Conservation (phyloP, 371 early-diverging fungal species). For the Neoconidiobolus thromboides region DNA sequence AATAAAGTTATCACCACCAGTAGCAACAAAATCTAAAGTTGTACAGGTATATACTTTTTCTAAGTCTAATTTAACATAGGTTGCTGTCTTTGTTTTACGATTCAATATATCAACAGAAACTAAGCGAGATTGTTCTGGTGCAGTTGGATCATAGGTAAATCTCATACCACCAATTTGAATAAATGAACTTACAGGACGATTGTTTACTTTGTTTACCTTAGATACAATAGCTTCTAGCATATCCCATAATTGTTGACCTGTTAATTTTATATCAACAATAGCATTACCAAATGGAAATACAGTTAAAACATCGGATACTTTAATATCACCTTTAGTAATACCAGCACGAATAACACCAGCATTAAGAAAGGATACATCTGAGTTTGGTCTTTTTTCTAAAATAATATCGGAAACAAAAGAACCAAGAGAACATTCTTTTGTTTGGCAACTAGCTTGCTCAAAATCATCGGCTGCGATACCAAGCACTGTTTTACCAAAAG, state of each 20-base stretch:
- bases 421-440: constrained; percentile 28
- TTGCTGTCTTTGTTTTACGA: not conserved
- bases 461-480: constrained; percentile 18
- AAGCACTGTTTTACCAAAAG: constrained; percentile 18
- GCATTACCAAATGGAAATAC: constrained; percentile 34
- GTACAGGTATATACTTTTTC: constrained; percentile 19
- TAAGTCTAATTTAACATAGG: constrained; percentile 12
- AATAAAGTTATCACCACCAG: constrained; percentile 37
- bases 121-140: constrained; percentile 5
- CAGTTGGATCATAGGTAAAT: constrained; percentile 6
- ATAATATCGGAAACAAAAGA: constrained; percentile 33
- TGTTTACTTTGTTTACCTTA: constrained; percentile 7
- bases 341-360: constrained; percentile 35
- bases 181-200: constrained; percentile 16
- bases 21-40: constrained; percentile 31
- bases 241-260: constrained; percentile 21
- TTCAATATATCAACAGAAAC: constrained; percentile 3
- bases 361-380: constrained; percentile 24
- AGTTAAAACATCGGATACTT: constrained; percentile 23
- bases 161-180: constrained; percentile 16
- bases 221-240: constrained; percentile 19
- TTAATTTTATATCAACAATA: constrained; percentile 17
- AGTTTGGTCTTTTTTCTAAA: constrained; percentile 12
- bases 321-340: constrained; percentile 23
- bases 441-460: constrained; percentile 16